Conservation (phyloP, 345 rosid species). For the Hibiscus syriacus region DNA sequence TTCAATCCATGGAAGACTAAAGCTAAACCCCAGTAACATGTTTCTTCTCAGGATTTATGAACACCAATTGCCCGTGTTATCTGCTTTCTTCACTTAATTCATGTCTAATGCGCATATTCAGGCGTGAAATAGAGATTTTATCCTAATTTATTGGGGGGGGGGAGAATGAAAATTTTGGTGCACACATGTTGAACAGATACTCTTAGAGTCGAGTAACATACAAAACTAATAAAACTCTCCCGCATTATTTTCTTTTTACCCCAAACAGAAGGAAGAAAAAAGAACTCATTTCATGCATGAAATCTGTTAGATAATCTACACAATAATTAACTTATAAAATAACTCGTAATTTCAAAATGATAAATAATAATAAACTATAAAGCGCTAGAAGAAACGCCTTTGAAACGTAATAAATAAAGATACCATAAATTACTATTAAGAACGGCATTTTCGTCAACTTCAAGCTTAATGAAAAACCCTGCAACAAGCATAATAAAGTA, state of each 20-base stretch:
- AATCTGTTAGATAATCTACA: background rate
- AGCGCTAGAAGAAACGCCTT: background rate
- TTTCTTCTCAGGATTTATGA: background rate
- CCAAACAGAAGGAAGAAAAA: background rate
- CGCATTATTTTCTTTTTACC: background rate
- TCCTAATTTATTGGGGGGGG: too few species aligned
- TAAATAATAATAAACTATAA: background rate
- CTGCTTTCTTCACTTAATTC: background rate
- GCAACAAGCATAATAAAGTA: background rate
- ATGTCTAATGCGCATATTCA: too few species aligned
- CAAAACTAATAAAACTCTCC: background rate
- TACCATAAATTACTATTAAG: background rate
- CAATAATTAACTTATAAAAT: background rate
- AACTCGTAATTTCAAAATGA: background rate
- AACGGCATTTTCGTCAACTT: background rate
- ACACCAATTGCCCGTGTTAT: background rate
- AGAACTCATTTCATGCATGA: background rate
- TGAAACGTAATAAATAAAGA: background rate
- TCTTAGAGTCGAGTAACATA: background rate
- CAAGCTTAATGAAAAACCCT: background rate
- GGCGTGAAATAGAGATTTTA: too few species aligned
- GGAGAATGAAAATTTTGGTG: too few species aligned
- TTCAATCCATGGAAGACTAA: background rate
- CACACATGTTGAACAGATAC: background rate
- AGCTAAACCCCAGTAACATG: background rate